Evolutionary conservation across 2,329 filamentous ascomycete genomes (phyloP), one percentile per base, ranked within the genome.

Genomic region (Canariomyces notabilis): DNA sequence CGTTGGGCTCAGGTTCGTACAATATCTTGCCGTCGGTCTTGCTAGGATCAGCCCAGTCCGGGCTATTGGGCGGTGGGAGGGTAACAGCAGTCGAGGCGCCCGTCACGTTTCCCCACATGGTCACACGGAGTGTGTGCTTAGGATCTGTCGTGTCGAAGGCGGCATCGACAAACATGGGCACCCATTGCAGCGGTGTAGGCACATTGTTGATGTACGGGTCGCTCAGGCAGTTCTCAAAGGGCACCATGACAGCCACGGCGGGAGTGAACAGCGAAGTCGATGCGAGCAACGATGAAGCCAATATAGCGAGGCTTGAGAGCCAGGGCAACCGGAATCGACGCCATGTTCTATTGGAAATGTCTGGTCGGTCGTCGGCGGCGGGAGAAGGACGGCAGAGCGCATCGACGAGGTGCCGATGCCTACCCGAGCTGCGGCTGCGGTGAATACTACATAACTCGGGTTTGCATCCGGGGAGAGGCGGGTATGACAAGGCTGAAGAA

Each of bases 81-180:
- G 66, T 50, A n/a, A 71, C 69, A 11, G 67, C 61, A 2, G 73
- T 72, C 36, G 77, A 74, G 41, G 83, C 80, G 37, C 93, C 93
- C 7, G 84, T 87, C 22, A 97, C 89, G 66, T 97, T 96, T 42
- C 90, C 91, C 71, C 89, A 97, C 37, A 95, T 77, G 1, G 82
- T 93, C 45, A 96, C 71, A 52, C 79, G 81, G 39, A 98, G 73
- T 33, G 75, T 79, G 61, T 90, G 80, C 41, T 70, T 74, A 4
- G 77, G 64, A 52, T 77, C 69, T 12, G 70, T 64, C 21, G 77
- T 74, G 58, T 88, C 77, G 70, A 95, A 95, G 16, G 70, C 68
- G 46, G 87, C 91, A 58, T 87, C 82, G 47, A 93, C 79, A 56
- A 78, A 82, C 29, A 83, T 65, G 2, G 93, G 90, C 11, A 81